phyloP scores from a whole-genome alignment of 345 rosid species.

The Melaleuca alternifolia region DNA sequence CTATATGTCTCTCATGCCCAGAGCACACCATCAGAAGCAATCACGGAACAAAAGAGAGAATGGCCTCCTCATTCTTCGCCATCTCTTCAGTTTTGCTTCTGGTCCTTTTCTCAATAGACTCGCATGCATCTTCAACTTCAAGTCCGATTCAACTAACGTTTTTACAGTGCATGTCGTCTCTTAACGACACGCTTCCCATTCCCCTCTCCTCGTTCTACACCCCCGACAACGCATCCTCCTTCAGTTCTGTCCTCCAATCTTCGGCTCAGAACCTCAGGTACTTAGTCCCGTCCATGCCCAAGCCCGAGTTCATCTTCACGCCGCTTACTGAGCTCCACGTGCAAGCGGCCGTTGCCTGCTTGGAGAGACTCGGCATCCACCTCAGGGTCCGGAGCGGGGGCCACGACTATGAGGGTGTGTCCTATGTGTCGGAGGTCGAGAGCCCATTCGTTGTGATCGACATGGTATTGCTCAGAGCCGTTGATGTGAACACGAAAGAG shows the following conservation, averaged over 20 bases:
- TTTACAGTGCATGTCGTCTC: neutral
- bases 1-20: neutral
- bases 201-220: constrained; percentile 9
- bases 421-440: constrained; percentile 12
- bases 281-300: neutral
- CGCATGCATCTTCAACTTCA: neutral
- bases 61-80: neutral
- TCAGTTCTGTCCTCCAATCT: neutral
- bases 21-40: neutral
- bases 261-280: constrained; percentile 1
- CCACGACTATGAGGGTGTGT: constrained; percentile 18
- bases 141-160: neutral
- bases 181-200: neutral
- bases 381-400: constrained; percentile 17
- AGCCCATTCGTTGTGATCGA: constrained; percentile 24
- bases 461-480: constrained; percentile 27
- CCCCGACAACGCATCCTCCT: neutral
- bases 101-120: neutral
- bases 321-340: constrained; percentile 4
- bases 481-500: constrained; percentile 16
- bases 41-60: neutral
- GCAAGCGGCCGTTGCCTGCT: constrained; percentile 14
- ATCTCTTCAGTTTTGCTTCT: neutral
- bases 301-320: constrained; percentile 11
- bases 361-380: constrained; percentile 1